Base-by-base conservation (phyloP, 768 basidiomycete species). In the Russula sp. region DNA sequence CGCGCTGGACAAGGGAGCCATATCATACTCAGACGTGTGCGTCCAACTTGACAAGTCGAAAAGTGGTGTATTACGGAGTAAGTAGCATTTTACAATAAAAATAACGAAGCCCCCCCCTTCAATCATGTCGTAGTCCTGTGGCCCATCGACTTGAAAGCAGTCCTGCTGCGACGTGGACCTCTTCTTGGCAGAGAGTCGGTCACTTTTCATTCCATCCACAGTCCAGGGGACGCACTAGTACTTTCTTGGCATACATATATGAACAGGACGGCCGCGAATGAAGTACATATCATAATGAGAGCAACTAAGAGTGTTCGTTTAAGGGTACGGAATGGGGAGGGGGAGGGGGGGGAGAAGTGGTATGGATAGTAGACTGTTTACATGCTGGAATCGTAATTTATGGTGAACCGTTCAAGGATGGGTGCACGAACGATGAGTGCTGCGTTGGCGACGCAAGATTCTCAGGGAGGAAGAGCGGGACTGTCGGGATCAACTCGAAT, bases 401-500 rank as follows among this genome's bases (percentile, higher is more conserved):
- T 16, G 75, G 77, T 9, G 75, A 76, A 48, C 73, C 71, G 50
- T 67, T 75, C 70, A 49, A 72, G 69, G 64, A 72, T 72, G 66
- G 76, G 73, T 52, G 74, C 72, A 55, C 57, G 16, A 58, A 76
- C 69, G 65, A 66, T 37, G 61, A 62, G 22, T 68, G 58, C 52
- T 73, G 71, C 40, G 74, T 71, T 10, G 77, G 77, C 27, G 77
- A 78, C n/a, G 73, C 70, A 18, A 78, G 68, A 32, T 73, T 74
- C 20, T 75, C 78, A 54, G 86, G 82, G 31, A 85, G 80, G 72
- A 85, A 89, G 18, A 90, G 76, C 10, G 86, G 85, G 18, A 89
- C 81, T 0, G 88, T 90, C 8, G 88, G 88, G 16, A 90, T 84
- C 22, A 93, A 81, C 73, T 91, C 88, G 67, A 89, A 88, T 27